Conservation (phyloP, 805 yeast species). For the Schizosaccharomyces japonicus region DNA sequence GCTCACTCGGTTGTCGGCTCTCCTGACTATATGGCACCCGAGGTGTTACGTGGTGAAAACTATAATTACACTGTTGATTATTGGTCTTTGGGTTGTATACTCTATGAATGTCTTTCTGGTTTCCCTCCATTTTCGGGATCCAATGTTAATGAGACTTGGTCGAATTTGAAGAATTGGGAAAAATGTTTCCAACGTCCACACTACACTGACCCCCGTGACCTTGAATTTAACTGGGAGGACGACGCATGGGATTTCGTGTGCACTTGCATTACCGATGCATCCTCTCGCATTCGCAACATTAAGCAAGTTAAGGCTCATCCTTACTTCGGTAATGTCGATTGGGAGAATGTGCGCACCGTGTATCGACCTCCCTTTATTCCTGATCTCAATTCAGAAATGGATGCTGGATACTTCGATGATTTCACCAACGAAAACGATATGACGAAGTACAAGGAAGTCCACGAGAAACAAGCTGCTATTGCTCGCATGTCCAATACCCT, state of each 20-base stretch:
- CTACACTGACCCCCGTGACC: slow-evolving; percentile 17
- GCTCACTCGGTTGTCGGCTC: slow-evolving; percentile 94
- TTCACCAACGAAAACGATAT: slow-evolving; percentile 87
- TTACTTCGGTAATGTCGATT: neutral
- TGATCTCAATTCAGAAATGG: slow-evolving; percentile 86
- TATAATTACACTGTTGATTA: slow-evolving; percentile 94
- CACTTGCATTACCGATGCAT: neutral
- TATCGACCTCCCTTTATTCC: slow-evolving; percentile 67
- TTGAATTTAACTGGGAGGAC: slow-evolving; percentile 4
- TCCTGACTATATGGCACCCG: slow-evolving; percentile 97
- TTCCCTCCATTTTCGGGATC: slow-evolving; percentile 94
- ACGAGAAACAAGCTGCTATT: slow-evolving; percentile 67
- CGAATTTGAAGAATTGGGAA: slow-evolving; percentile 81
- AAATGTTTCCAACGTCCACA: slow-evolving; percentile 72
- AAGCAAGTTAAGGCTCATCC: slow-evolving; percentile 1
- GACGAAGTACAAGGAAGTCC: slow-evolving; percentile 93
- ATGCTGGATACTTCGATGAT: slow-evolving; percentile 96
- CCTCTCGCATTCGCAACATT: neutral
- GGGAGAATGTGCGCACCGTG: neutral
- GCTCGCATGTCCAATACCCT: slow-evolving; percentile 25
- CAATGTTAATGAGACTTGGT: slow-evolving; percentile 80
- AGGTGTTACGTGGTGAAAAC: slow-evolving; percentile 77
- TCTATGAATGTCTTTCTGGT: slow-evolving; percentile 87
- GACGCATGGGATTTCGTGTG: slow-evolving; percentile 5
- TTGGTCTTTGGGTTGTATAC: slow-evolving; percentile 95